Evolutionary conservation across 176 grass and related monocot genomes (phyloP), one percentile per base, ranked within the genome.

Genomic region (Pharus latifolius): DNA sequence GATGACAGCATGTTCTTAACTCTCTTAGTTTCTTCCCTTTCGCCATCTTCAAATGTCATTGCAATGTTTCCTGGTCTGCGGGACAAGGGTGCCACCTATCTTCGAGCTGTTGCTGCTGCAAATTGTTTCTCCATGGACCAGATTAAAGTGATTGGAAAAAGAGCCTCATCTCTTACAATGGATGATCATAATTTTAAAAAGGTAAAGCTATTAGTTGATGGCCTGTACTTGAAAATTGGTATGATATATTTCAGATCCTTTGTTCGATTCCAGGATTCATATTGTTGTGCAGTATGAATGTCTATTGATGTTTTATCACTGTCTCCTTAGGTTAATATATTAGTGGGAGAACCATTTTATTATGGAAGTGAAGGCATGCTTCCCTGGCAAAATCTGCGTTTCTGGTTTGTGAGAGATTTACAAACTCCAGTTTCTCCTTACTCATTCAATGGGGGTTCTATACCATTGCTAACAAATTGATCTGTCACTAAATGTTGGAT

Each of bases 361-460:
- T 82, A 74, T 57, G 93, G 88, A 70, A 80, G 78, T 80, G 93
- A 97, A 74, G 80, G 88, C 49, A 82, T 84, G 73, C 85, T 97
- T 43, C 93, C 89, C 5, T 97, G 88, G 88, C 93, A 97, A 77
- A 97, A 92, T 75, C 80, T 97, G 15, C 83, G 83, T 40, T 97
- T 97, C 80, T 97, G 93, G 93, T 97, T 83, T 57, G 92, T 87
- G 49, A 48, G 54, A 74, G 47, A 73, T 18, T 63, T 59, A n/a
- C 2, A 1, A 47, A 72, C 30, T 22, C 19, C 3, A 56, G 48
- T 58, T 65, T 16, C 18, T 57, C 10, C 10, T 60, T 78, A 6
- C 23, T 25, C 35, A 50, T 33, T 29, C 65, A 16, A 78, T 44
- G 16, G 14, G 34, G 18, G n/a, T 19, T 65, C 65, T 18, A 7